Base-by-base conservation (phyloP, 441 rosid species). In the Croton setiger region DNA sequence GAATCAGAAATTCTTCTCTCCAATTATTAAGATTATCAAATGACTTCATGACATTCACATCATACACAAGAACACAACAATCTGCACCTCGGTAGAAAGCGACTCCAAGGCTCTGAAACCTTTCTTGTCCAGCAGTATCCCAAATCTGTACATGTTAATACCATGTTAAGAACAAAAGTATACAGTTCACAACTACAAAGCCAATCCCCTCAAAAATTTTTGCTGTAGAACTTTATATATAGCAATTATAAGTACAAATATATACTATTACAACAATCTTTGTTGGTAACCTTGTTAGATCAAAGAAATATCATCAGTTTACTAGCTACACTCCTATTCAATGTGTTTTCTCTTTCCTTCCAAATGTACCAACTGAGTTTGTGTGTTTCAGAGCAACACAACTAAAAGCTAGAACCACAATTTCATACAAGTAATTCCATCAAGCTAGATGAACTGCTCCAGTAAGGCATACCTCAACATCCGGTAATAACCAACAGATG, bases 1-100 rank as follows among this genome's bases (percentile, higher is more conserved):
- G 96, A 73, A 86, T 83, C 74, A 92, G 83, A 72, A 92, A 92
- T 79, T 89, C 94, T 78, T 92, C 96, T 55, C 96, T 74, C 94
- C 96, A 92, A 62, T 88, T 85, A 70, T 92, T 87, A 65, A 92
- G 96, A 78, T 87, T 84, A 12, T 92, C 96, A 68, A 91, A 91
- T 37, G 96, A 91, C 74, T 92, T 92, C 88, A 81, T 78, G 61
- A 88, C 93, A 76, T 91, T 91, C 56, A 90, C 93, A 80, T 92
- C 96, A 68, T 90, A 76, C n/a, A 89, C 96, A 66, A 78, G 78
- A 66, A 78, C 81, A 59, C 81, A 78, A 43, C 78, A 75, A 44
- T 79, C 87, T 15, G 85, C 85, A 47, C 85, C 85, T 15, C 97
- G 85, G 67, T 89, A 91, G 74, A 91, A 91, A 64, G 96, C 97